phyloP scores from a whole-genome alignment of 2,329 filamentous ascomycete species.

The Xylariomycetidae sp. region DNA sequence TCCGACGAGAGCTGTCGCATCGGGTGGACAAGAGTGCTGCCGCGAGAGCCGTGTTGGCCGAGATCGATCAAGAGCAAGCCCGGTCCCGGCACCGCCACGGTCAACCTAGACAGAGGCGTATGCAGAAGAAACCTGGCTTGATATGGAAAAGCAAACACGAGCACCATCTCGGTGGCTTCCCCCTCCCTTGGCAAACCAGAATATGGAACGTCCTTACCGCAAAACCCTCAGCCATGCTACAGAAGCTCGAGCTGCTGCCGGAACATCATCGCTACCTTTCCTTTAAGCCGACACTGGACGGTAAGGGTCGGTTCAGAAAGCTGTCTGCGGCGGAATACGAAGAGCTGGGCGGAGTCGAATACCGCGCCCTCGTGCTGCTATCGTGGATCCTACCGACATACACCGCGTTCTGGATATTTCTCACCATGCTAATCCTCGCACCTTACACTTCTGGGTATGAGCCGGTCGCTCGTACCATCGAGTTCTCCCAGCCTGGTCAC shows the following conservation, averaged over 20 bases:
- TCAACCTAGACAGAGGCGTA: too few relatives aligned
- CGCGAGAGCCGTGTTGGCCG: not conserved
- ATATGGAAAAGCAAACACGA: too few relatives aligned
- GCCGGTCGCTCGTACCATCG: not conserved
- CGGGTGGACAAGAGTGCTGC: not conserved
- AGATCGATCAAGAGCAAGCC: not conserved
- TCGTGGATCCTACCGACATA: slow-evolving; percentile 2
- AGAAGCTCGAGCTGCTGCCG: not conserved
- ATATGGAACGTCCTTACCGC: not conserved
- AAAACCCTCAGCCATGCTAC: not conserved
- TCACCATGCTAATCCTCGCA: slow-evolving; percentile 1
- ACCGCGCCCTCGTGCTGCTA: slow-evolving; percentile 1
- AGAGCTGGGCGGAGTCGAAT: slow-evolving; percentile 3
- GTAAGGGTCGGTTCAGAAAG: not conserved
- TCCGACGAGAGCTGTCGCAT: slow-evolving; percentile 1
- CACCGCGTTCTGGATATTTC: slow-evolving; percentile 1
- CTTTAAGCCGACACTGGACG: not conserved
- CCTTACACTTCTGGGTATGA: not conserved
- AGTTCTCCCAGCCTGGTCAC: not conserved
- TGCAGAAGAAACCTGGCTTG: too few relatives aligned
- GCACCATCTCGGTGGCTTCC: not conserved
- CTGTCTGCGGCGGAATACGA: not conserved
- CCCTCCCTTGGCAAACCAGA: not conserved
- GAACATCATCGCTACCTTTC: slow-evolving; percentile 1
- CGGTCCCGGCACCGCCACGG: not conserved